A percentile compares a stretch with the other conserved stretches of the same genome.
These are phyloP conservation scores for Batkoa obscura DNA, from an alignment of 371 early-diverging fungal species.

Conservation along the genomic window DNA sequence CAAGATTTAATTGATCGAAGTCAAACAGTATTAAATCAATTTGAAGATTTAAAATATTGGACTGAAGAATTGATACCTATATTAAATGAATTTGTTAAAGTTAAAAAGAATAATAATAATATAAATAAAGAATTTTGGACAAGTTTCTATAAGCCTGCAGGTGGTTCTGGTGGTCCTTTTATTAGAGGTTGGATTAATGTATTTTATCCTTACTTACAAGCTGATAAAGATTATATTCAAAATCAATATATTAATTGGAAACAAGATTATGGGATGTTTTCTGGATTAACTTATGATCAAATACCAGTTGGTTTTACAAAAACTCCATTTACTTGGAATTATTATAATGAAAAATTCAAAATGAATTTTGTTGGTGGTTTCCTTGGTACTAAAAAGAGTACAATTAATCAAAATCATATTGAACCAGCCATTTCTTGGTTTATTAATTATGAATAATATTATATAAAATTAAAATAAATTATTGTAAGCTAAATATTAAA, in stretches of 20 bases:
- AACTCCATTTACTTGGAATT: conserved; percentile 2
- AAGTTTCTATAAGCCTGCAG: background rate
- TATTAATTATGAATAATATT: too few relatives aligned
- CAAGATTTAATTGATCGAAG: background rate
- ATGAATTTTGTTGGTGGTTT: background rate
- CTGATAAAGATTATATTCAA: background rate
- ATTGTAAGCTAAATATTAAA: too few relatives aligned
- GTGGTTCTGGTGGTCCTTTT: conserved; percentile 3
- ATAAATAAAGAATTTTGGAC: background rate
- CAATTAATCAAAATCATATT: too few relatives aligned
- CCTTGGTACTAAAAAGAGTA: background rate
- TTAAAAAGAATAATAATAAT: background rate
- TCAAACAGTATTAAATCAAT: background rate
- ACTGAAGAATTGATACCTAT: background rate
- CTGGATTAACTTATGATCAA: background rate
- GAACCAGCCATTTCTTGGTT: too few relatives aligned
- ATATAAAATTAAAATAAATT: too few relatives aligned
- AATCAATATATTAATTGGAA: background rate
- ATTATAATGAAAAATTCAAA: background rate
- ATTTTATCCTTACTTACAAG: background rate
- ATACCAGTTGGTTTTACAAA: background rate
- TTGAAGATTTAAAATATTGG: background rate
- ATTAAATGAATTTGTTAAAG: background rate
- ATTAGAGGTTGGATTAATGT: background rate
- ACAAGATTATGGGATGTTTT: background rate